phyloP scores from a whole-genome alignment of 495 filamentous ascomycete species.

The Penicillium fimorum region DNA sequence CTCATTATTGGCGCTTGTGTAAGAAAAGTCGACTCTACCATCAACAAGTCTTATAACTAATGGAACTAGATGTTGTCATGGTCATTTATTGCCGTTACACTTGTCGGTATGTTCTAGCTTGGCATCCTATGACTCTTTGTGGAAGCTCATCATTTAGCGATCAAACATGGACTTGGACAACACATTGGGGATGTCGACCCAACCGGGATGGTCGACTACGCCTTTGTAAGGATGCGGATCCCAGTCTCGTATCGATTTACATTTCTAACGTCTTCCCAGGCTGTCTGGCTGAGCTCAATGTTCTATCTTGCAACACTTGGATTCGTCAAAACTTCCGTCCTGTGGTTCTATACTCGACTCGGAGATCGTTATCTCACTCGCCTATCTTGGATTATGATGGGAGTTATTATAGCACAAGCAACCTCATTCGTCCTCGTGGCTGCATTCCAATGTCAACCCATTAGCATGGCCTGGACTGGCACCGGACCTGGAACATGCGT shows the following conservation, averaged over 20 bases:
- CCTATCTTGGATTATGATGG: conserved; percentile 33
- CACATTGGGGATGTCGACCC: conserved; percentile 27
- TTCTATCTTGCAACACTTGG: conserved; percentile 41
- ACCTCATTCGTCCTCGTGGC: conserved; percentile 37
- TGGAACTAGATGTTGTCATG: conserved; percentile 32
- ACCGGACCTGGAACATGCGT: conserved; percentile 39
- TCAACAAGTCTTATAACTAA: conserved; percentile 7
- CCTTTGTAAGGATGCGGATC: conserved; percentile 25
- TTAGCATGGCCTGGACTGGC: conserved; percentile 34
- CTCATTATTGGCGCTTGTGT: conserved; percentile 39
- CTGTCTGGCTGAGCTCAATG: conserved; percentile 44
- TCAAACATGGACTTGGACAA: conserved; percentile 35
- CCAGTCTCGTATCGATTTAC: too few relatives aligned
- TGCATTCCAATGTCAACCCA: conserved; percentile 38
- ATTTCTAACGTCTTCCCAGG: conserved; percentile 17
- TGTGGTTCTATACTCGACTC: conserved; percentile 42
- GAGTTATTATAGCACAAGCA: conserved; percentile 31
- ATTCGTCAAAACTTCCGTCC: conserved; percentile 42
- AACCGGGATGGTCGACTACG: conserved; percentile 25
- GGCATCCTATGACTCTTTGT: neutral
- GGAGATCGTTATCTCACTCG: conserved; percentile 35
- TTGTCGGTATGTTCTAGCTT: conserved; percentile 29
- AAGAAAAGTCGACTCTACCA: conserved; percentile 11
- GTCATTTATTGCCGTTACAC: conserved; percentile 37
- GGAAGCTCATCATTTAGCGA: conserved; percentile 25